Conservation (phyloP, 2,329 filamentous ascomycete species). For the Beauveria caledonica region DNA sequence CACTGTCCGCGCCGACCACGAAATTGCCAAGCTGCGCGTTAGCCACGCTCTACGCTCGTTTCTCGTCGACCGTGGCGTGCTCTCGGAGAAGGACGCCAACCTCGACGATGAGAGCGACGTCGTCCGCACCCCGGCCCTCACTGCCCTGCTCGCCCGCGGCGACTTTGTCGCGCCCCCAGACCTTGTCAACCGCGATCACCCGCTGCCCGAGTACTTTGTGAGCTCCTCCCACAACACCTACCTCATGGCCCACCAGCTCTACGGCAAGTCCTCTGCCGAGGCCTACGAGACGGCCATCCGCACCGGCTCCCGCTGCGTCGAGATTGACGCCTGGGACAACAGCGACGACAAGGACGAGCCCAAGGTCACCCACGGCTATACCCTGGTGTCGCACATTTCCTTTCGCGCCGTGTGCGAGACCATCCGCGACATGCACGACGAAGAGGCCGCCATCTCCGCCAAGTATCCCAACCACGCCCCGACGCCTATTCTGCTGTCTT, state of each 20-base stretch:
- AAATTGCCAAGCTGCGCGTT: constrained; percentile 47
- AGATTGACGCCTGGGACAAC: constrained; percentile 67
- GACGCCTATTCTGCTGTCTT: constrained; percentile 54
- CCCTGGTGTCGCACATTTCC: constrained; percentile 55
- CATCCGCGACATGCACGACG: constrained; percentile 53
- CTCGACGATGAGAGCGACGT: constrained; percentile 25
- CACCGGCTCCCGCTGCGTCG: constrained; percentile 60
- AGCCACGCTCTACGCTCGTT: constrained; percentile 50
- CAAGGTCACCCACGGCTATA: constrained; percentile 64
- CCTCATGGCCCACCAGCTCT: constrained; percentile 61
- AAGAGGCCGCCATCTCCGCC: constrained; percentile 39
- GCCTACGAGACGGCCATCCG: constrained; percentile 56
- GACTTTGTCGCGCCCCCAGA: constrained; percentile 48
- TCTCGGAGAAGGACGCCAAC: constrained; percentile 40
- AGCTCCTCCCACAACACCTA: constrained; percentile 70
- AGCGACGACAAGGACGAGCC: constrained; percentile 52
- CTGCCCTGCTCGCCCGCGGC: constrained; percentile 44
- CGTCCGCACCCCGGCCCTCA: constrained; percentile 36
- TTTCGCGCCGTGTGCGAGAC: constrained; percentile 59
- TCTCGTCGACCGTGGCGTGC: constrained; percentile 42
- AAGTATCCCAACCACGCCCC: constrained; percentile 29
- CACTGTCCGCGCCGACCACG: constrained; percentile 35
- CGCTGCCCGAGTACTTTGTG: constrained; percentile 63
- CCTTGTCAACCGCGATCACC: constrained; percentile 48
- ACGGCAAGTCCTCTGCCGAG: constrained; percentile 50